A percentile compares a stretch with the other conserved stretches of the same genome.
phyloP scores from a whole-genome alignment of 2,329 filamentous ascomycete species.

The Cytospora mali region DNA sequence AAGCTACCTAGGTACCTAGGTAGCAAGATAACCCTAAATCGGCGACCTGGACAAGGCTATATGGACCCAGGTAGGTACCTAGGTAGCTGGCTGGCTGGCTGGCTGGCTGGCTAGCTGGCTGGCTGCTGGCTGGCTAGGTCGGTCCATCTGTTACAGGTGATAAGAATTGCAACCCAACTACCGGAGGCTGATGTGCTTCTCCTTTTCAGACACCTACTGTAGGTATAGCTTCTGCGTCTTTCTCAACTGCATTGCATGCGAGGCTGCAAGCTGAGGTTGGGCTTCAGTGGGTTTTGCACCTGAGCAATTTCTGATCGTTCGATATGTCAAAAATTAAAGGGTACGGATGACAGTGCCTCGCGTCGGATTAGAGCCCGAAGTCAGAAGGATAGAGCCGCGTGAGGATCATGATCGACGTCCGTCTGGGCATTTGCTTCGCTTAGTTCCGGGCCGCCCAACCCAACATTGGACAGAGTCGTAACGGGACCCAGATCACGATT shows the following conservation, averaged over 20 bases:
- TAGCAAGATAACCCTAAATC: not conserved
- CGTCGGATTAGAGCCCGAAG: slow-evolving; percentile 18
- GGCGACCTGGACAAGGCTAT: slow-evolving; percentile 6
- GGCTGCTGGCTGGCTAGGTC: not conserved
- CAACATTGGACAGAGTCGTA: slow-evolving; percentile 13
- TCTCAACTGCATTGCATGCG: slow-evolving; percentile 9
- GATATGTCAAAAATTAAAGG: not conserved
- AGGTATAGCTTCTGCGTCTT: not conserved
- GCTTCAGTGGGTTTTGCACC: slow-evolving; percentile 4
- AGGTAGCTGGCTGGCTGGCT: slow-evolving; percentile 1
- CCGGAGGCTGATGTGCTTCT: slow-evolving; percentile 17
- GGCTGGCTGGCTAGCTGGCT: not conserved
- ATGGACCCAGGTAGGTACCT: not conserved
- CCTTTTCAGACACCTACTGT: slow-evolving; percentile 11
- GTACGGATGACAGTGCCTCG: slow-evolving; percentile 12
- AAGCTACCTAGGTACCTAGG: not conserved
- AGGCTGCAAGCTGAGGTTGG: slow-evolving; percentile 20
- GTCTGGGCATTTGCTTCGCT: slow-evolving; percentile 22
- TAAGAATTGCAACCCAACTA: slow-evolving; percentile 7
- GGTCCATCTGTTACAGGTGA: not conserved
- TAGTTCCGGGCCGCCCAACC: slow-evolving; percentile 26
- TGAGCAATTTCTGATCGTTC: not conserved
- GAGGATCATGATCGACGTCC: slow-evolving; percentile 26
- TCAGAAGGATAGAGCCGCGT: slow-evolving; percentile 18
- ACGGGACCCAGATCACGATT: slow-evolving; percentile 10